Evolutionary conservation across 2,329 filamentous ascomycete species (phyloP).

Genomic region (Colletotrichum echinochloae): DNA sequence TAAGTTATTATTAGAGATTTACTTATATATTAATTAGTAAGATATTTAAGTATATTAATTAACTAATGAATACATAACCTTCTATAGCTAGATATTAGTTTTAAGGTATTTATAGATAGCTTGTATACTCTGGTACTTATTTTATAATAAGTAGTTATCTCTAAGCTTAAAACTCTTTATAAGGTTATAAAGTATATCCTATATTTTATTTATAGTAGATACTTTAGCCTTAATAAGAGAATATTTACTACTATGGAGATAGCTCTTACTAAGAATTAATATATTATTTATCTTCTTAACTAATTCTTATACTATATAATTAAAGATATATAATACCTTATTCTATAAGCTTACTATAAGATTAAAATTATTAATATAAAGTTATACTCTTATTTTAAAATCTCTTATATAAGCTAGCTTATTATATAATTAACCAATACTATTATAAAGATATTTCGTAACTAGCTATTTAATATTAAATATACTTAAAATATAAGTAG

Average conservation of each 20-base stretch:
- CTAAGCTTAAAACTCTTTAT: background rate
- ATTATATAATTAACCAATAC: background rate
- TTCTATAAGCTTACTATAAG: background rate
- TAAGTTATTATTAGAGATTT: too few species aligned
- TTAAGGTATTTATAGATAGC: background rate
- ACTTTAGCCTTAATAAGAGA: background rate
- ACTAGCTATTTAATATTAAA: background rate
- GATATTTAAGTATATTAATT: too few species aligned
- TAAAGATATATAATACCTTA: background rate
- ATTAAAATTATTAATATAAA: background rate
- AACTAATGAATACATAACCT: background rate
- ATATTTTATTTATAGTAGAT: background rate
- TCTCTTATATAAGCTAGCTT: background rate
- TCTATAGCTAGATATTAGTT: background rate
- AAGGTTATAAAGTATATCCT: background rate
- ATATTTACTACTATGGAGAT: background rate
- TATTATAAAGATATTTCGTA: background rate
- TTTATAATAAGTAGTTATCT: background rate
- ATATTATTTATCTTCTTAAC: background rate
- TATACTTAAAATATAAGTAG: background rate
- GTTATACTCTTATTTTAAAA: background rate
- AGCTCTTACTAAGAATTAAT: constrained; percentile 1
- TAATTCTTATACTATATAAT: background rate
- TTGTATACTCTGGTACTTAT: background rate
- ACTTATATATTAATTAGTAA: too few species aligned